A percentile compares a stretch with the other conserved stretches of the same genome.
phyloP scores from a whole-genome alignment of 1,139 yeast genomes.

The Saccharomycopsis hybrid region DNA sequence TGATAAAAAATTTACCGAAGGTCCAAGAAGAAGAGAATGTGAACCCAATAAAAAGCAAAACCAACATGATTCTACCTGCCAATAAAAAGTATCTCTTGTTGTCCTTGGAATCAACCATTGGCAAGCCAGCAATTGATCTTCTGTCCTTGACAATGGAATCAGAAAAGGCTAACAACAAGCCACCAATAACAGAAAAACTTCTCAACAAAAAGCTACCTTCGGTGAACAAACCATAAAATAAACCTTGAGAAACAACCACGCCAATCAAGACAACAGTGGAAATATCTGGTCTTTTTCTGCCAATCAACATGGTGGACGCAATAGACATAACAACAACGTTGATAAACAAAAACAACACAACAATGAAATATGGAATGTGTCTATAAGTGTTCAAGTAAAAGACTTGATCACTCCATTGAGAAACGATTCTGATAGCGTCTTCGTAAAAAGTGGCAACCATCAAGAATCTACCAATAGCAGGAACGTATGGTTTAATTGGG shows the following conservation, averaged over 20 bases:
- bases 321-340: constrained; percentile 67
- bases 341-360: constrained; percentile 56
- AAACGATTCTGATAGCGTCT: constrained; percentile 75
- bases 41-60: constrained; percentile 80
- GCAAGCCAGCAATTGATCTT: constrained; percentile 85
- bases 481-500: constrained; percentile 61
- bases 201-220: constrained; percentile 79
- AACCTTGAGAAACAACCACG: constrained; percentile 79
- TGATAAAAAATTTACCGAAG: constrained; percentile 55
- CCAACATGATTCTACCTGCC: constrained; percentile 84
- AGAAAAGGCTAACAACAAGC: constrained; percentile 79
- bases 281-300: constrained; percentile 61
- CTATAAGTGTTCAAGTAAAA: constrained; percentile 77
- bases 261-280: constrained; percentile 68
- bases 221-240: constrained; percentile 81
- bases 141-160: constrained; percentile 83
- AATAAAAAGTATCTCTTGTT: constrained; percentile 78
- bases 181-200: constrained; percentile 89
- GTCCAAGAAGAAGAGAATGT: constrained; percentile 77
- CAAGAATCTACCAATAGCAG: constrained; percentile 81
- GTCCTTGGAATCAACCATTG: constrained; percentile 77
- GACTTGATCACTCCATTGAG: constrained; percentile 92
- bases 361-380: constrained; percentile 71
- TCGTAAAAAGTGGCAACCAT: constrained; percentile 94
- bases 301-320: constrained; percentile 68